Base-by-base conservation (phyloP, 2,329 filamentous ascomycete species). In the Pestalotiopsis sp. region DNA sequence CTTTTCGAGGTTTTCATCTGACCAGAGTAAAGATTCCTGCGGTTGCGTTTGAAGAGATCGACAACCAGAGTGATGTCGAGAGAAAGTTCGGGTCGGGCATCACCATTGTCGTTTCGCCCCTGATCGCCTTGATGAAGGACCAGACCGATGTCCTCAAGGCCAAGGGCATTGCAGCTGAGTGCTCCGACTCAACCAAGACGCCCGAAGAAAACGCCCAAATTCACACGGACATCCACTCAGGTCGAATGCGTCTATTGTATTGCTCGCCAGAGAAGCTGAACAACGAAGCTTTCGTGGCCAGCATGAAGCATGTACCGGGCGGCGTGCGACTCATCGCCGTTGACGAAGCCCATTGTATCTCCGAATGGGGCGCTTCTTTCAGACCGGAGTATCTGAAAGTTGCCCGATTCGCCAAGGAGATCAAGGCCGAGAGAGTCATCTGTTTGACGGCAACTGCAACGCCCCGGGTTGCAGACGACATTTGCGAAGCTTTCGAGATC, bases 371-470 rank as follows among this genome's bases (percentile, higher is more conserved):
- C 2, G 77, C 79, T 58, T 77, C 78, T 13, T 77, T 76, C 49
- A 67, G 72, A 1, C 74, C 75, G 7, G 73, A 77, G 64, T 74
- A 71, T 31, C 66, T 68, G 56, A 72, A 70, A 75, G 84, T 90
- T 17, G 84, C 87, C 3, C 83, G 87, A 12, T 90, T 90, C 65
- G 83, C 82, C 2, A 76, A 82, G 17, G 88, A 90, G 72, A 84
- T 88, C 70, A 75, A 83, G 31, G 88, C 89, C 0, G 87, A 90
- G 73, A 80, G 87, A 17, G 86, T 90, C 4, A 78, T 90, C 12
- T 90, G 89, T 70, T 76, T 90, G 27, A 90, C 88, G 0, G 88
- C 88, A 3, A 90, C 88, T 1, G 88, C 88, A 9, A 89, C 87
- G 2, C 85, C 84, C 2, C 80, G 81, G 11, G 87, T 90, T n/a